A percentile compares a stretch with the other conserved stretches of the same genome.
These are phyloP conservation scores for Trichophaea hybrida DNA, from an alignment of 2,329 filamentous ascomycete species.

Conservation along the genomic window DNA sequence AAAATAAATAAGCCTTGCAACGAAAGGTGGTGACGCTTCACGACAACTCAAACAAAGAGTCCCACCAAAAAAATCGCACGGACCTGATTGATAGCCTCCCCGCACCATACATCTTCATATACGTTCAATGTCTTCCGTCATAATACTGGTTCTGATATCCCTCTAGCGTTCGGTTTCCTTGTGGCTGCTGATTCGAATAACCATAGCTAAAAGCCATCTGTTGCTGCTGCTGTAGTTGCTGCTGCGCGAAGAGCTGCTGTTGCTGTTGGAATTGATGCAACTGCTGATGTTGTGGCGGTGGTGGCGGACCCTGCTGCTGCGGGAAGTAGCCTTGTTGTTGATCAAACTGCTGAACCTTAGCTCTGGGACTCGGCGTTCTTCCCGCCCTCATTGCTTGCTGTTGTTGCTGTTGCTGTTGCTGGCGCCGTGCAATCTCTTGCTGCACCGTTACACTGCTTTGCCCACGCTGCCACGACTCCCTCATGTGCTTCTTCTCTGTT, in stretches of 20 bases:
- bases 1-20: background rate
- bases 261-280: conserved; percentile 30
- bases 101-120: background rate
- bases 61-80: background rate
- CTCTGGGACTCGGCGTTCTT: conserved; percentile 26
- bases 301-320: conserved; percentile 27
- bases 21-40: background rate
- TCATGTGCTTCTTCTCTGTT: conserved; percentile 58
- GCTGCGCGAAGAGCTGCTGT: conserved; percentile 24
- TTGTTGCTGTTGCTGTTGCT: conserved; percentile 39
- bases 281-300: conserved; percentile 29
- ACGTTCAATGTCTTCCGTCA: background rate
- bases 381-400: conserved; percentile 13
- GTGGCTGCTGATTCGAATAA: background rate
- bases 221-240: conserved; percentile 24
- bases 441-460: conserved; percentile 52
- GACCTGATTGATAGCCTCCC: background rate
- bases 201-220: background rate
- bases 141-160: background rate
- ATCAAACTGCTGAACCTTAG: conserved; percentile 19
- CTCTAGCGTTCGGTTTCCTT: background rate
- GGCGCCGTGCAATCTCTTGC: conserved; percentile 54
- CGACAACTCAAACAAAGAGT: background rate
- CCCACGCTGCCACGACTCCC: conserved; percentile 27
- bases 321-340: conserved; percentile 25